phyloP scores from a whole-genome alignment of 2,329 filamentous ascomycete species.

The Ascosphaera apis region DNA sequence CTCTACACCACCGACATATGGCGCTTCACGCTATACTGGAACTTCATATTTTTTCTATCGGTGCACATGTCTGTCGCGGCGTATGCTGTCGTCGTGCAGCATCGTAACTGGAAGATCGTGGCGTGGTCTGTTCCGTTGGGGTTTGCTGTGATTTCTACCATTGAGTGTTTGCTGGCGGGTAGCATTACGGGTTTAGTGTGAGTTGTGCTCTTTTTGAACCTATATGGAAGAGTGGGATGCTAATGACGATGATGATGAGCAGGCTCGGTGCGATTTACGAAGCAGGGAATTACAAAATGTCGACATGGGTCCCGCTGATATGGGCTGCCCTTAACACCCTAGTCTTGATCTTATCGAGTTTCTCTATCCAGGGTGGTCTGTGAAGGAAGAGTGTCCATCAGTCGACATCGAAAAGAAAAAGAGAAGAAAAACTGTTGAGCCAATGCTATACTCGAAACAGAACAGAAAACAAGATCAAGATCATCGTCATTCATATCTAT shows the following conservation, averaged over 20 bases:
- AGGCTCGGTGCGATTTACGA: slow-evolving; percentile 63
- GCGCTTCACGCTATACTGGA: slow-evolving; percentile 76
- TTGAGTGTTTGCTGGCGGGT: slow-evolving; percentile 59
- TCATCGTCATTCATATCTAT: no score
- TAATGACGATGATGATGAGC: slow-evolving; percentile 1
- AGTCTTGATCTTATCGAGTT: slow-evolving; percentile 64
- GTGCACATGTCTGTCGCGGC: slow-evolving; percentile 51
- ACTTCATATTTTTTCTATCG: slow-evolving; percentile 50
- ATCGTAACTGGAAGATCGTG: slow-evolving; percentile 24
- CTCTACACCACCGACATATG: slow-evolving; percentile 59
- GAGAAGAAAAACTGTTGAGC: no score
- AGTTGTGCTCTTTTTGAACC: slow-evolving; percentile 13
- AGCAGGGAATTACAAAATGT: slow-evolving; percentile 70
- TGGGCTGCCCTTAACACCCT: slow-evolving; percentile 73
- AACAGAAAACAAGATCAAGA: no score
- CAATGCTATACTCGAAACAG: no score
- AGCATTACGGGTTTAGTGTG: slow-evolving; percentile 63
- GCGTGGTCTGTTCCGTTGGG: slow-evolving; percentile 45
- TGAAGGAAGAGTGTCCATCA: slow-evolving; percentile 25
- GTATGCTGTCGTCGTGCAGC: slow-evolving; percentile 52
- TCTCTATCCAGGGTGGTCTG: slow-evolving; percentile 76
- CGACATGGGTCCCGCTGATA: slow-evolving; percentile 77
- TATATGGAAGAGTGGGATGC: slow-evolving; percentile 1
- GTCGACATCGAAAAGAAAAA: no score
- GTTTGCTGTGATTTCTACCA: slow-evolving; percentile 46